Base-by-base conservation (phyloP, 139 green algal genomes). In the Picochlorum sp. region DNA sequence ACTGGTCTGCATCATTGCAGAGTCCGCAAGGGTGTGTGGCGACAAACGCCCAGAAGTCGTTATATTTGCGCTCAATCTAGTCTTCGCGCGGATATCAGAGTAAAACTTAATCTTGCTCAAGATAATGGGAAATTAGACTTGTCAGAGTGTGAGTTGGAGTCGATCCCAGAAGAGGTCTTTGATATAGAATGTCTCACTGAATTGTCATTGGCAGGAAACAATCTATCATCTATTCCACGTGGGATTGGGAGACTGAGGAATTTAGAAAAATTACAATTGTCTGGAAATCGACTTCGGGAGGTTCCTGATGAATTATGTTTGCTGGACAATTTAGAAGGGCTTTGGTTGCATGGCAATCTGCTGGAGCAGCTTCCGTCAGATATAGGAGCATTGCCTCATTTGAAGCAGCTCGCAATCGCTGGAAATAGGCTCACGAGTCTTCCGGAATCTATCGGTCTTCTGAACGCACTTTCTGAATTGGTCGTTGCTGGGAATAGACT, bases 311-410 rank as follows among this genome's bases (percentile, higher is more conserved):
- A 45, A 23, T 49, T 91, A 4, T 67, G 78, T 13, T 20, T 72
- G 15, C 68, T 90, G 24, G 51, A 23, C 6, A n/a, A 70, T 4
- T 78, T 92, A 18, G 45, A 83, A 49, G 76, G 75, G 0, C 62
- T 90, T 30, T 87, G 82, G 82, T 47, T 81, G 54, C 72, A 83
- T 65, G 86, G 86, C 16, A 92, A 92, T 73, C 55, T 76, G 28
- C 50, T 92, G 9, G 38, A 63, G 3, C 11, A n/a, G 4, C 62
- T 94, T 45, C 85, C 86, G 1, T 71, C 72, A 6, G 49, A 45
- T 2, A 56, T 95, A n/a, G 78, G 75, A 10, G 20, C 57, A 2
- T 68, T 90, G 20, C 68, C 57, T 6, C 28, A n/a, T 3, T 70
- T 92, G 21, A 55, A 61, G 2, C 75, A 72, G 30, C 72, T 91